These are phyloP conservation scores for Sarcomyxa edulis DNA, from an alignment of 768 basidiomycete species.

Conservation along the genomic window DNA sequence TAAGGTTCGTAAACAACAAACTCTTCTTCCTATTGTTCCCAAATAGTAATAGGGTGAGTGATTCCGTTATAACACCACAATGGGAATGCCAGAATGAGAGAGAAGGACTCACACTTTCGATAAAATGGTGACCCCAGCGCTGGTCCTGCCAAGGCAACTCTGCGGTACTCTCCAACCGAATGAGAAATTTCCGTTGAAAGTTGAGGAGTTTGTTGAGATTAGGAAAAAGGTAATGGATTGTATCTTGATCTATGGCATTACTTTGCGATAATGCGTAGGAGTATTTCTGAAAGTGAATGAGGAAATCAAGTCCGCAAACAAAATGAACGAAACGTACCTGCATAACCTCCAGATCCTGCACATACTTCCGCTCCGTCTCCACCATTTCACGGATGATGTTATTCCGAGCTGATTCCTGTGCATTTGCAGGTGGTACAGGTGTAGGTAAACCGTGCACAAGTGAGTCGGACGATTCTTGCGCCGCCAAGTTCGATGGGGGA, in stretches of 20 bases:
- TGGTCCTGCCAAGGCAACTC: conserved; percentile 81
- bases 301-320: conserved; percentile 10
- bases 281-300: conserved; percentile 62
- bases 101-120: conserved; percentile 65
- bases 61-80: conserved; percentile 22
- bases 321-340: conserved; percentile 53
- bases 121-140: conserved; percentile 82
- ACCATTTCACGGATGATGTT: conserved; percentile 86
- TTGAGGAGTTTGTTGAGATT: conserved; percentile 93
- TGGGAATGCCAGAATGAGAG: conserved; percentile 36
- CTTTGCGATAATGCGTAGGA: conserved; percentile 76
- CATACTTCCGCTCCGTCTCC: conserved; percentile 94
- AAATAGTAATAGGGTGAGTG: conserved; percentile 24
- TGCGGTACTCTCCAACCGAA: conserved; percentile 81
- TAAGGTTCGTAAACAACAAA: conserved; percentile 97
- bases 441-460: conserved; percentile 38
- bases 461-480: conserved; percentile 59
- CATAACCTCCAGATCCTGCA: conserved; percentile 93
- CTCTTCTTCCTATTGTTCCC: conserved; percentile 83
- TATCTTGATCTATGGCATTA: conserved; percentile 88
- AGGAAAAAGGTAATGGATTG: conserved; percentile 92
- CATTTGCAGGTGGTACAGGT: conserved; percentile 39
- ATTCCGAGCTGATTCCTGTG: conserved; percentile 63
- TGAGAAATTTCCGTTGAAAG: conserved; percentile 92
- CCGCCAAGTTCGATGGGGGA: conserved; percentile 44